A percentile compares a stretch with the other conserved stretches of the same genome.
Evolutionary conservation across 352 stramenopile genomes (phyloP).

Genomic region (Phytophthora fragariae): DNA sequence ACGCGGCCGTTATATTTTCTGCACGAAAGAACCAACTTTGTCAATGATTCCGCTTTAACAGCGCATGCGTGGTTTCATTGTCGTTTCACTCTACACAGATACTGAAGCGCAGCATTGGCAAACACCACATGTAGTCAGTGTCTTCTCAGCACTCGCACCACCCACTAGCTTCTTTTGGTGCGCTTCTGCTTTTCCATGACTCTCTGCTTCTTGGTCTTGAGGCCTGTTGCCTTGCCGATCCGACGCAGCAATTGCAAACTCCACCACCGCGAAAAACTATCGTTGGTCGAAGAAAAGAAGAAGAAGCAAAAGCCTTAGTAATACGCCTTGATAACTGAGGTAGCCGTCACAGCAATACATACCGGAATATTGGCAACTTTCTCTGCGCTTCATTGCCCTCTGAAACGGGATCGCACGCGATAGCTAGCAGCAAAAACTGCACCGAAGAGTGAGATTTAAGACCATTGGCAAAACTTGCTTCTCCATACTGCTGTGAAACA

Average conservation of each 20-base stretch:
- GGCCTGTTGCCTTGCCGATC: conserved; percentile 78
- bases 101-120: neutral
- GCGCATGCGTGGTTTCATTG: conserved; percentile 27
- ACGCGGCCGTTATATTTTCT: conserved; percentile 29
- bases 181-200: conserved; percentile 41
- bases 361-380: conserved; percentile 86
- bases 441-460: neutral
- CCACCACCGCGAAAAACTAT: conserved; percentile 83
- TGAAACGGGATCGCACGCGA: conserved; percentile 75
- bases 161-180: conserved; percentile 27
- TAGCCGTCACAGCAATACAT: conserved; percentile 1
- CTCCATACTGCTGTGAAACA: neutral
- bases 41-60: conserved; percentile 6
- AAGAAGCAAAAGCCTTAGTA: neutral
- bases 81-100: conserved; percentile 29
- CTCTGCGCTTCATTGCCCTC: conserved; percentile 49
- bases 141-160: conserved; percentile 5
- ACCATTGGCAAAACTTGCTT: neutral
- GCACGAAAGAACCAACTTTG: conserved; percentile 10
- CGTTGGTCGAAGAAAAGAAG: neutral
- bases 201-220: conserved; percentile 79
- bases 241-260: conserved; percentile 83
- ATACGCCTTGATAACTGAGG: neutral
- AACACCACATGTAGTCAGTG: neutral
- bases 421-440: conserved; percentile 86